These are phyloP conservation scores for Clitopilus passeckerianus DNA, from an alignment of 768 basidiomycete genomes.

Conservation along the genomic window DNA sequence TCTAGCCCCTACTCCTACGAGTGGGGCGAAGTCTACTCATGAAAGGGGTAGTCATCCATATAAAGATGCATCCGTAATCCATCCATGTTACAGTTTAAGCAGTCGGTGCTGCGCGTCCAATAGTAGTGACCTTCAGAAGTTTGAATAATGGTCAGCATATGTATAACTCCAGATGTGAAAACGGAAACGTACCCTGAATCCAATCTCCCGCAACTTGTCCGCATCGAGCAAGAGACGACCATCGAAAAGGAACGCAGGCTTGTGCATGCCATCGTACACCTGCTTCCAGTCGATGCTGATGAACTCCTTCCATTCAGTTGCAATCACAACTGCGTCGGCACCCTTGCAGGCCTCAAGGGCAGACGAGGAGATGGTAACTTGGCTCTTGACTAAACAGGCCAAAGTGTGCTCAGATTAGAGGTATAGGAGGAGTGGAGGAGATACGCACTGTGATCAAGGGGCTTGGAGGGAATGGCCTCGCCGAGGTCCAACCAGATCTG, in stretches of 20 bases:
- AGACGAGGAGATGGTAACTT: conserved; percentile 71
- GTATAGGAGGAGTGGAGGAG: neutral
- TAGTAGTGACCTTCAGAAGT: conserved; percentile 44
- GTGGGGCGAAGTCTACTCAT: neutral
- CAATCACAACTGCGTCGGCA: conserved; percentile 91
- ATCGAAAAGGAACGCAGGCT: conserved; percentile 98
- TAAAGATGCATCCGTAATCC: neutral
- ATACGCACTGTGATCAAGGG: conserved; percentile 63
- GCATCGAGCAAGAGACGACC: conserved; percentile 85
- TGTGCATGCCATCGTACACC: conserved; percentile 86
- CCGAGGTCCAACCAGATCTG: conserved; percentile 86
- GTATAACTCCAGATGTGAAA: neutral
- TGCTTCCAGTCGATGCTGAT: conserved; percentile 83
- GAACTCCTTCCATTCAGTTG: conserved; percentile 99
- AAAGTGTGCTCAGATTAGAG: neutral
- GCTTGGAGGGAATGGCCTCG: conserved; percentile 60
- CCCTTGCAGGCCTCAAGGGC: conserved; percentile 86
- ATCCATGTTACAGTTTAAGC: neutral
- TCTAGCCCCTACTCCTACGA: neutral
- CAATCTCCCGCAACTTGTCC: conserved; percentile 74
- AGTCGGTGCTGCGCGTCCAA: conserved; percentile 35
- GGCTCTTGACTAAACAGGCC: conserved; percentile 67
- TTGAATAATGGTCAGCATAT: conserved; percentile 1
- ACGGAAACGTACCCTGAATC: conserved; percentile 67
- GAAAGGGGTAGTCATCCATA: neutral